Conservation (phyloP, 2,329 filamentous ascomycete genomes). For the Hypoxylon sp. region DNA sequence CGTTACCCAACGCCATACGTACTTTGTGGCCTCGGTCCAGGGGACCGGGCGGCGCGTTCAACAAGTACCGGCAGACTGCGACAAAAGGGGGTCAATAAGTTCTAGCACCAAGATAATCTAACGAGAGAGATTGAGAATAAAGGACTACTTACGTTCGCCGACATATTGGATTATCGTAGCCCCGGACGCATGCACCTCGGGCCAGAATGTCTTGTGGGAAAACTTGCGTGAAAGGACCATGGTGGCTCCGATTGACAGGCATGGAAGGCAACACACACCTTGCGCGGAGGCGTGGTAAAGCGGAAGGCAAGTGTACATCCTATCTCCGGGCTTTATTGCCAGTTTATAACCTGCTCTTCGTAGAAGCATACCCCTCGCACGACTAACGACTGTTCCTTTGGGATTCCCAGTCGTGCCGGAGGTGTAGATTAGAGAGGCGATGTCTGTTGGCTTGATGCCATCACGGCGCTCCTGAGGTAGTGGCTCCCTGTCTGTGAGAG, state of each 20-base stretch:
- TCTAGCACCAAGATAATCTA: neutral
- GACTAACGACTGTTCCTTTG: slow-evolving; percentile 74
- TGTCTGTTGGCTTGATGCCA: slow-evolving; percentile 63
- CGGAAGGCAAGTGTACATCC: slow-evolving; percentile 81
- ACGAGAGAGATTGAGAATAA: no score
- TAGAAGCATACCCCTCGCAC: slow-evolving; percentile 52
- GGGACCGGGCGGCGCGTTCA: slow-evolving; percentile 73
- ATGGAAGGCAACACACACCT: slow-evolving; percentile 64
- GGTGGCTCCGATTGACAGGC: slow-evolving; percentile 63
- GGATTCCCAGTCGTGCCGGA: slow-evolving; percentile 81
- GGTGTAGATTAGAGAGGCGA: slow-evolving; percentile 76
- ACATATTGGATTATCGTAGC: slow-evolving; percentile 82
- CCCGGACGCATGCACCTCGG: slow-evolving; percentile 73
- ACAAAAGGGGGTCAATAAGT: neutral
- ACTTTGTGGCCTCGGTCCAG: slow-evolving; percentile 71
- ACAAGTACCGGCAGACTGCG: slow-evolving; percentile 75
- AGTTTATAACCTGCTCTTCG: slow-evolving; percentile 35
- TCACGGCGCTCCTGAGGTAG: slow-evolving; percentile 68
- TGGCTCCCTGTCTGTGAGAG: slow-evolving; percentile 59
- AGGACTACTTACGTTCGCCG: slow-evolving; percentile 66
- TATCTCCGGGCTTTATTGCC: slow-evolving; percentile 57
- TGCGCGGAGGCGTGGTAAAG: slow-evolving; percentile 82
- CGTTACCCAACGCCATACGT: slow-evolving; percentile 73
- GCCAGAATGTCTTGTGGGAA: slow-evolving; percentile 78
- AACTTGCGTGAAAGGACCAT: slow-evolving; percentile 75